Percentiles rank a stretch among this genome's conserved stretches.
phyloP scores from a whole-genome alignment of 176 grass and related monocot genomes.

The Dactylis glomerata region DNA sequence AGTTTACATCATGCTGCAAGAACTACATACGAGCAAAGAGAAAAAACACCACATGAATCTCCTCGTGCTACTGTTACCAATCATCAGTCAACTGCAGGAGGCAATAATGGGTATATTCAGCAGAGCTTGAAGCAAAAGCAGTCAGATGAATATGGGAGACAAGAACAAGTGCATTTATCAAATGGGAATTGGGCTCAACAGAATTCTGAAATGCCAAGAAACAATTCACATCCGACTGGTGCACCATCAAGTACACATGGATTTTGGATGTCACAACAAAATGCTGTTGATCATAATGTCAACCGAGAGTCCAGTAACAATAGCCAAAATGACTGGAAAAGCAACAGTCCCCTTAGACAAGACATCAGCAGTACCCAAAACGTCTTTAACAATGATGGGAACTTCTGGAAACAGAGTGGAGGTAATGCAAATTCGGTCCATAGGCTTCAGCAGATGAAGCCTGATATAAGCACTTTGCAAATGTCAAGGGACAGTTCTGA shows the following conservation, averaged over 20 bases:
- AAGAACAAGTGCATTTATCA: constrained; percentile 47
- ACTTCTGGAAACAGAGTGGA: constrained; percentile 48
- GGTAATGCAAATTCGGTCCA: constrained; percentile 47
- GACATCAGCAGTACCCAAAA: constrained; percentile 40
- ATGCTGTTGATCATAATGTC: constrained; percentile 38
- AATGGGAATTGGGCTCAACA: constrained; percentile 58
- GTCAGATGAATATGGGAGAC: constrained; percentile 46
- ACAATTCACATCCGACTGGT: constrained; percentile 34
- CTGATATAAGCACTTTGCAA: constrained; percentile 39
- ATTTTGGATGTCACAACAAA: constrained; percentile 77
- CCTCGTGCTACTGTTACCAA: constrained; percentile 31
- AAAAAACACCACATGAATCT: constrained; percentile 35
- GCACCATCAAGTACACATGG: constrained; percentile 43
- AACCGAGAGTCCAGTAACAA: constrained; percentile 56
- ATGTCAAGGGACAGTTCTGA: constrained; percentile 37
- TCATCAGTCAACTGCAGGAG: constrained; percentile 47
- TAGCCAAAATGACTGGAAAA: constrained; percentile 75
- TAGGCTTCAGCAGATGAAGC: constrained; percentile 45
- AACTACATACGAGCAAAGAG: constrained; percentile 47
- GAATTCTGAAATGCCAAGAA: constrained; percentile 53
- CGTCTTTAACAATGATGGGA: constrained; percentile 43
- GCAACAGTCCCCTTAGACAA: constrained; percentile 42
- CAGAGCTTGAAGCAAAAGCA: constrained; percentile 59
- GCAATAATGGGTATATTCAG: constrained; percentile 46
- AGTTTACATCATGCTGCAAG: constrained; percentile 59